Conservation (phyloP, 768 basidiomycete species). For the Dioszegia aurantiaca region DNA sequence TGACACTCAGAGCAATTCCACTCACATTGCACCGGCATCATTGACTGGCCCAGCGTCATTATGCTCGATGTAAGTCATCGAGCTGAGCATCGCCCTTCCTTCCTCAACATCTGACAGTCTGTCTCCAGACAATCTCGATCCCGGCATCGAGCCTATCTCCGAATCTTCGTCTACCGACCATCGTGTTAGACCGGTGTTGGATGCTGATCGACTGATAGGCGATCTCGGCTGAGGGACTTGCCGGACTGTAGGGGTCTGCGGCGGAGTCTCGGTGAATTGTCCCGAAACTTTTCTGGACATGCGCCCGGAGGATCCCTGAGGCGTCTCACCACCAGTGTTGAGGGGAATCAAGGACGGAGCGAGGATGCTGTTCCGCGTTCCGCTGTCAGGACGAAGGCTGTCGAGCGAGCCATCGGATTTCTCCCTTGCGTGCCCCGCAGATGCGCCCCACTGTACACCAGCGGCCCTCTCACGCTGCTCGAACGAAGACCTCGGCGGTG, state of each 20-base stretch:
- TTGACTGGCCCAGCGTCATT: conserved; percentile 33
- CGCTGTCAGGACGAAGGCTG: background rate
- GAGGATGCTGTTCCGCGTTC: background rate
- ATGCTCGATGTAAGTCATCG: conserved; percentile 29
- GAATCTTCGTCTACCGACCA: conserved; percentile 13
- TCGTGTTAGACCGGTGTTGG: background rate
- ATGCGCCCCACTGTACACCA: conserved; percentile 6
- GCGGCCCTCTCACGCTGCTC: background rate
- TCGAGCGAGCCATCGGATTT: background rate
- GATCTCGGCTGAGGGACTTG: background rate
- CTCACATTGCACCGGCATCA: conserved; percentile 25
- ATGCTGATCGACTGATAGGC: background rate
- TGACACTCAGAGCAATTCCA: background rate
- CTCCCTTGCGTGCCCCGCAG: background rate
- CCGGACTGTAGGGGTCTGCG: conserved; percentile 3
- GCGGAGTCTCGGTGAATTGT: conserved; percentile 1
- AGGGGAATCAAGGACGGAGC: background rate
- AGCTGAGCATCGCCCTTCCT: background rate
- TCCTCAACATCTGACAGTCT: conserved; percentile 4
- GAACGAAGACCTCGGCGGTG: conserved; percentile 2
- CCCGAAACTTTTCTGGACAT: conserved; percentile 5
- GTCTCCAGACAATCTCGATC: background rate
- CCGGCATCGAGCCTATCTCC: background rate
- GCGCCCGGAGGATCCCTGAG: background rate
- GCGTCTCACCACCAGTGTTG: background rate